phyloP scores from a whole-genome alignment of 257 asterid species.

The Solanum appendiculatum region DNA sequence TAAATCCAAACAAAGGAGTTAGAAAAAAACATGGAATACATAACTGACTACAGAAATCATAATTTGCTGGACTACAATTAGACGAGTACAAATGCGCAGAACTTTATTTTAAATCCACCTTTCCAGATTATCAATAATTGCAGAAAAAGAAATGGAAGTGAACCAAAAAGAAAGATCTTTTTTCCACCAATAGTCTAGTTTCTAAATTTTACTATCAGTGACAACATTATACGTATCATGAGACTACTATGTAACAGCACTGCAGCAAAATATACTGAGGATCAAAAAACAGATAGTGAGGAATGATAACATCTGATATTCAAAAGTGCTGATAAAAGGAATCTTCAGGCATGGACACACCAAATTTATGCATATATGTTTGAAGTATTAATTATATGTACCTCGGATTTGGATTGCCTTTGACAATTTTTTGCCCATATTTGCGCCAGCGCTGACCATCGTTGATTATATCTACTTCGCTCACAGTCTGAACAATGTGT shows the following conservation, averaged over 20 bases:
- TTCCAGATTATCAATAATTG: background rate
- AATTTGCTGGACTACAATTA: background rate
- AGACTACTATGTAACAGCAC: background rate
- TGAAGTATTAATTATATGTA: constrained; percentile 7
- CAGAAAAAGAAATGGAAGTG: background rate
- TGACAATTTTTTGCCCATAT: constrained; percentile 90
- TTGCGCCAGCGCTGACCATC: constrained; percentile 99
- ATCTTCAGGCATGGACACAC: background rate
- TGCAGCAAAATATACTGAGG: background rate
- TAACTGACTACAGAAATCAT: background rate
- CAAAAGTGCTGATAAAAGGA: background rate
- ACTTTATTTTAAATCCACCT: background rate
- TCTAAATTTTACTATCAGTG: background rate
- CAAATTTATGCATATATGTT: background rate
- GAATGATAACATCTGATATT: background rate
- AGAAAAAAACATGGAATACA: background rate
- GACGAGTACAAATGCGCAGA: background rate
- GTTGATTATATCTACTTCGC: constrained; percentile 70
- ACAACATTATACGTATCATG: background rate
- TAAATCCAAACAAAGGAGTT: background rate
- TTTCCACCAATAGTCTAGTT: background rate
- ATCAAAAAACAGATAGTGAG: background rate
- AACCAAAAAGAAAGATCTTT: background rate
- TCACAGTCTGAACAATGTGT: constrained; percentile 65
- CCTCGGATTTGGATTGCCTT: constrained; percentile 96